Conservation (phyloP, 106 monocot genomes). For the Chionographis japonica region DNA sequence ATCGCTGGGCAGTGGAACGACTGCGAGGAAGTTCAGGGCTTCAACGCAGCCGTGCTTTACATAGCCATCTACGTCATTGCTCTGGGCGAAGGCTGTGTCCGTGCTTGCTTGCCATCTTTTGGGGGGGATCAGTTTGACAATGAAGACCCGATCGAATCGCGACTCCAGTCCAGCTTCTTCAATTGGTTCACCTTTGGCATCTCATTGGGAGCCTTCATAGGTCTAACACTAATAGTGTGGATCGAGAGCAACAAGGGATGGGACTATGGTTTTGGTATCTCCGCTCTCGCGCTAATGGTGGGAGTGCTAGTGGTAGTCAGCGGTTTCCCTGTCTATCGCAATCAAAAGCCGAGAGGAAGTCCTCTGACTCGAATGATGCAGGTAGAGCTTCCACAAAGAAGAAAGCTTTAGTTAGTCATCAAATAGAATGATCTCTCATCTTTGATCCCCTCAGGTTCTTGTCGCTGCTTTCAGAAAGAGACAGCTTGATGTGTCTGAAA, state of each 20-base stretch:
- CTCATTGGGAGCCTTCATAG: constrained; percentile 46
- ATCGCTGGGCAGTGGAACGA: constrained; percentile 15
- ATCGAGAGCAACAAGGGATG: constrained; percentile 61
- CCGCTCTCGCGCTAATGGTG: constrained; percentile 27
- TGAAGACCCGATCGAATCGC: constrained; percentile 42
- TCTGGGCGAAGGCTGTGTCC: constrained; percentile 56
- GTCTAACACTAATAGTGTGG: constrained; percentile 60
- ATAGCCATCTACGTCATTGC: constrained; percentile 44
- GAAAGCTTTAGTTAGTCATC: too few species aligned
- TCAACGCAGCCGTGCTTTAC: constrained; percentile 40
- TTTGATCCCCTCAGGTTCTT: constrained; percentile 32
- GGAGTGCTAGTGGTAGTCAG: constrained; percentile 38
- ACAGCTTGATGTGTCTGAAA: constrained; percentile 29
- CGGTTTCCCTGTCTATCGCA: constrained; percentile 66
- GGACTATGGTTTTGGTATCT: constrained; percentile 51
- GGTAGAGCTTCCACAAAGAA: constrained; percentile 31
- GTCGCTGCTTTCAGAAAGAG: constrained; percentile 66
- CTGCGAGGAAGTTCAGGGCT: constrained; percentile 44
- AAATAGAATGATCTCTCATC: too few species aligned
- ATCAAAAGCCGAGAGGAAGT: constrained; percentile 60
- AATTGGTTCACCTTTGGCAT: constrained; percentile 73
- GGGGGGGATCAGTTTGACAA: constrained; percentile 73
- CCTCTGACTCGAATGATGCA: constrained; percentile 57
- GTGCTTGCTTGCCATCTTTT: constrained; percentile 52
- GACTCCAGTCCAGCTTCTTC: constrained; percentile 63